Evolutionary conservation across 305 asterid species (phyloP), one percentile per base, ranked within the genome.

Genomic region (Fraxinus ornus): DNA sequence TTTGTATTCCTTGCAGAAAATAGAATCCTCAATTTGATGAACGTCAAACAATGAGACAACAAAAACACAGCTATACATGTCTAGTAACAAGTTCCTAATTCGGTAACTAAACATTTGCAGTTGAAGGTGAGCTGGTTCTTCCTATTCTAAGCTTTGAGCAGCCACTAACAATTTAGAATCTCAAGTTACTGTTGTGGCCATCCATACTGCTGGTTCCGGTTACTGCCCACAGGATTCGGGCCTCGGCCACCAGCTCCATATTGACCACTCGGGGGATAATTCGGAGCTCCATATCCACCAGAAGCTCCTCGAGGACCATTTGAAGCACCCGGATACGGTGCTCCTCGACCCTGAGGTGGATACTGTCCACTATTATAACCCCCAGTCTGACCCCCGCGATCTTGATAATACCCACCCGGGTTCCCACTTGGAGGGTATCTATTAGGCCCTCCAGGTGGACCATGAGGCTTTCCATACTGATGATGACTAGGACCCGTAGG

Each of bases 161-260:
- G 33, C 9, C 52, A 52, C 39, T 76, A 60, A 30, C 30, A 78
- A 28, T 60, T 21, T 49, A 21, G 12, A 36, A 21, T 73, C 76
- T 76, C 44, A 21, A 13, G 24, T 19, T 24, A 72, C 87, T 86
- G 91, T 84, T 91, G 97, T 91, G 91, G 98, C 98, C 99, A 96
- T 80, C 91, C 90, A 78, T 88, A 94, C 83, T 89, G 98, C 88
- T 94, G 98, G 89, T 88, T 96, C 83, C 98, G 90, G 85, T 80
- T 93, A 26, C 97, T 92, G 21, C 94, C 85, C 80, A 80, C 79
- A 19, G 89, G 85, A 80, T 88, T 91, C 21, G 89, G 85, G 75
- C 96, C 95, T 83, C 97, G 86, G 12, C 98, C 92, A 28, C 93
- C 94, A 4, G 95, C 92, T 76, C 96, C 97, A 80, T 88, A 96